These are phyloP conservation scores for Moricandia moricandioides DNA, from an alignment of 345 rosid species.

Conservation along the genomic window DNA sequence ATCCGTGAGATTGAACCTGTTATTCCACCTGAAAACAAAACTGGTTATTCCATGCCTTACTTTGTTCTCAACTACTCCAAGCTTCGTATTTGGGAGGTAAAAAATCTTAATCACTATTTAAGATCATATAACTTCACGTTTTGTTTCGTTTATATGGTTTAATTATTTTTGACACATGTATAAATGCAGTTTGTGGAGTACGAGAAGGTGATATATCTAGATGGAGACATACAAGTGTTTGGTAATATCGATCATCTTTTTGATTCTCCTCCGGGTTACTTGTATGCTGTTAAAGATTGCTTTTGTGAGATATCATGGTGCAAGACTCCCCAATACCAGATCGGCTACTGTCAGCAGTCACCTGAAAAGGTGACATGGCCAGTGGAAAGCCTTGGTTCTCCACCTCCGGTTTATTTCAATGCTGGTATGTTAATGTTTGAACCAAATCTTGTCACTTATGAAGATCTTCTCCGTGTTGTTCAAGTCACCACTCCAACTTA, in stretches of 20 bases:
- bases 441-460: background rate
- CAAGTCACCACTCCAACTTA: background rate
- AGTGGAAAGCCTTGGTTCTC: background rate
- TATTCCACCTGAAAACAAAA: background rate
- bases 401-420: background rate
- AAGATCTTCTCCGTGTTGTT: background rate
- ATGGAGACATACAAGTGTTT: conserved; percentile 6
- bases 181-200: conserved; percentile 5
- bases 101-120: background rate
- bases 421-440: background rate
- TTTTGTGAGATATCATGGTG: background rate
- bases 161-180: too few species aligned
- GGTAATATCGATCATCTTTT: background rate
- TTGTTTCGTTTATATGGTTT: background rate
- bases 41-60: background rate
- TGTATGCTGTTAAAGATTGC: background rate
- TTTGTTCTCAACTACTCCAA: background rate
- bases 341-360: background rate
- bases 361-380: conserved; percentile 6
- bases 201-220: background rate
- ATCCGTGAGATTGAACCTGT: background rate
- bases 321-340: background rate
- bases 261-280: background rate
- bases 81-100: conserved; percentile 3
- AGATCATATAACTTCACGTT: background rate